Conservation (phyloP, 371 early-diverging fungal genomes). For the Encephalitozoon hellem region DNA sequence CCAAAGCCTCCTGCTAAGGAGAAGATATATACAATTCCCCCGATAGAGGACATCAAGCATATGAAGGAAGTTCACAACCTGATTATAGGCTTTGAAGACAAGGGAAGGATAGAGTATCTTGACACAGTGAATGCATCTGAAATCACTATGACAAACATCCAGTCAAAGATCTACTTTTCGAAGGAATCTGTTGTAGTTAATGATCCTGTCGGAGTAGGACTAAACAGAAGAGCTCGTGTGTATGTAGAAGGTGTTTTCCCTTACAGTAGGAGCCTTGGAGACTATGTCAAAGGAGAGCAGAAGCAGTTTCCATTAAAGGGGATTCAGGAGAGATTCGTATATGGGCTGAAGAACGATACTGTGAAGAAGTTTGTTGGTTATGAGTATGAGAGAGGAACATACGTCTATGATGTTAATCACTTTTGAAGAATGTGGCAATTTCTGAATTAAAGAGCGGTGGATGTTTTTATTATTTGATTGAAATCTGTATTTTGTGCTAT, state of each 20-base stretch:
- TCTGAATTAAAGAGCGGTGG: not conserved
- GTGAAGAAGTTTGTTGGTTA: conserved; percentile 50
- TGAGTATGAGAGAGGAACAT: conserved; percentile 41
- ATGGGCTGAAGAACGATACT: conserved; percentile 42
- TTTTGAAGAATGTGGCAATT: conserved; percentile 27
- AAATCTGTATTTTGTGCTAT: not conserved
- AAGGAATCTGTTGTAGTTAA: conserved; percentile 17
- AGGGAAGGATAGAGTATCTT: conserved; percentile 47
- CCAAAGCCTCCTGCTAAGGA: not conserved
- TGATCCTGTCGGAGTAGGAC: conserved; percentile 37
- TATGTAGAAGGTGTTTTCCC: conserved; percentile 34
- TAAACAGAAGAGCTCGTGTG: conserved; percentile 46
- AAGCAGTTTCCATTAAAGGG: conserved; percentile 32
- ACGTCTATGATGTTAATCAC: conserved; percentile 51
- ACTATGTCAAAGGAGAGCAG: conserved; percentile 10
- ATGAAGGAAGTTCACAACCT: conserved; percentile 26
- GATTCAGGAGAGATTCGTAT: conserved; percentile 49
- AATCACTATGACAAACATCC: conserved; percentile 14
- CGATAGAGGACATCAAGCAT: conserved; percentile 16
- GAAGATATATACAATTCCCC: conserved; percentile 39
- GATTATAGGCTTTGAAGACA: conserved; percentile 32
- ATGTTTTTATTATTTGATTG: conserved; percentile 1
- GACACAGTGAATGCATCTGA: conserved; percentile 32
- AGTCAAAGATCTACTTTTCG: conserved; percentile 24
- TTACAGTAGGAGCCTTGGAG: not conserved